Conservation (phyloP, 371 early-diverging fungal genomes). For the Rhizopus stolonifer region DNA sequence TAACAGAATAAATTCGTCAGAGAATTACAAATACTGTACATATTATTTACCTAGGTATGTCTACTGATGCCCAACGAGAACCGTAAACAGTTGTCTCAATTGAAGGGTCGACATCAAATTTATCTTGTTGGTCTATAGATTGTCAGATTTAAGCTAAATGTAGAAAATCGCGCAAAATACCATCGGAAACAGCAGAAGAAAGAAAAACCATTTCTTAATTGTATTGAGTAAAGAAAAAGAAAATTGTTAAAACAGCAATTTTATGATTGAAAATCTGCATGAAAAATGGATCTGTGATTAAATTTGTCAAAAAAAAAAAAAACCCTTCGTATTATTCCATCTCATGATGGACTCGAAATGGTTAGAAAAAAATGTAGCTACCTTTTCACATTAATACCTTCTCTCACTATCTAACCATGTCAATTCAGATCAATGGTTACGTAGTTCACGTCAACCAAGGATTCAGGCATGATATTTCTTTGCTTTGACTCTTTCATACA, state of each 20-base stretch:
- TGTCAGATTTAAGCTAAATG: constrained; percentile 1
- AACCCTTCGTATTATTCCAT: no score
- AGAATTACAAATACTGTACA: neutral
- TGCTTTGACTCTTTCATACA: no score
- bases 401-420: no score
- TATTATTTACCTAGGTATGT: constrained; percentile 40
- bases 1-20: neutral
- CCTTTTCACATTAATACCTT: no score
- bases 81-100: constrained; percentile 42
- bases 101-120: neutral
- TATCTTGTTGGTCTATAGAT: constrained; percentile 14
- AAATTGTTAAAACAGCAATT: neutral
- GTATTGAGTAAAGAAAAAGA: neutral
- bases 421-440: no score
- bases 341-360: no score
- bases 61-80: constrained; percentile 42
- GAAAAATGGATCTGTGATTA: no score
- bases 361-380: no score
- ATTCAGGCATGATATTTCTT: no score
- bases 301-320: no score
- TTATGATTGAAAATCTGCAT: neutral
- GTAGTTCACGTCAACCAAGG: no score
- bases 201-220: constrained; percentile 28
- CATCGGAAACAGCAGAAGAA: constrained; percentile 23
- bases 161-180: constrained; percentile 4